phyloP scores from a whole-genome alignment of 2,329 filamentous ascomycete species.

The Pestalotiopsis sp. region DNA sequence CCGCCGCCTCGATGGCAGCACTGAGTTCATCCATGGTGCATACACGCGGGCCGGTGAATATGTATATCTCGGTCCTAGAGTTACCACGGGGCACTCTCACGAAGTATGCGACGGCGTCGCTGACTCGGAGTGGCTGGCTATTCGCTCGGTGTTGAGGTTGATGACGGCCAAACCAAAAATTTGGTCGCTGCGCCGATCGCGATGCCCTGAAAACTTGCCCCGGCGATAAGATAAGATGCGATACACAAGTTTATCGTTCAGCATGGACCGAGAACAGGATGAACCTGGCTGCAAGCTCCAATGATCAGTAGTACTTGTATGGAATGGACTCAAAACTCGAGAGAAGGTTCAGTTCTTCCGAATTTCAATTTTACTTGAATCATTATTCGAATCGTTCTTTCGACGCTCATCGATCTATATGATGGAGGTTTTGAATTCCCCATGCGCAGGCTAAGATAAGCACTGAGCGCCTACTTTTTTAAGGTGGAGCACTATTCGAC shows the following conservation, averaged over 20 bases:
- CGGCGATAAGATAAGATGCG: conserved; percentile 13
- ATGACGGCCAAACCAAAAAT: conserved; percentile 18
- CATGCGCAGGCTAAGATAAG: not conserved
- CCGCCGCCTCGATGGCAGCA: conserved; percentile 14
- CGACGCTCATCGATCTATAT: too few species aligned
- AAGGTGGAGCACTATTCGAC: not conserved
- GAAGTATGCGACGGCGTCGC: conserved; percentile 14
- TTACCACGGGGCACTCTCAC: not conserved
- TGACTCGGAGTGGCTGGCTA: not conserved
- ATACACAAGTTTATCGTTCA: conserved; percentile 11
- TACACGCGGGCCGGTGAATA: not conserved
- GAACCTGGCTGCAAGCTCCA: not conserved
- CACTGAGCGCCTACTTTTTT: not conserved
- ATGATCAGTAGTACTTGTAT: not conserved
- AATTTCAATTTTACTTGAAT: too few species aligned
- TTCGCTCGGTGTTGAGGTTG: not conserved
- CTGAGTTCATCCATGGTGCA: conserved; percentile 17
- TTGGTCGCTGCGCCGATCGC: conserved; percentile 18
- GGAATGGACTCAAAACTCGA: not conserved
- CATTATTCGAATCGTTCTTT: too few species aligned
- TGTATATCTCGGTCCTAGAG: conserved; percentile 5
- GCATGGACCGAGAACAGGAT: not conserved
- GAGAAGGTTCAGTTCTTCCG: too few species aligned
- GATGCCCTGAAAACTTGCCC: conserved; percentile 23
- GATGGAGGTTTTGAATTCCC: not conserved